phyloP scores from a whole-genome alignment of 176 grass and related monocot species.

The Cenchrus fungigraminus region DNA sequence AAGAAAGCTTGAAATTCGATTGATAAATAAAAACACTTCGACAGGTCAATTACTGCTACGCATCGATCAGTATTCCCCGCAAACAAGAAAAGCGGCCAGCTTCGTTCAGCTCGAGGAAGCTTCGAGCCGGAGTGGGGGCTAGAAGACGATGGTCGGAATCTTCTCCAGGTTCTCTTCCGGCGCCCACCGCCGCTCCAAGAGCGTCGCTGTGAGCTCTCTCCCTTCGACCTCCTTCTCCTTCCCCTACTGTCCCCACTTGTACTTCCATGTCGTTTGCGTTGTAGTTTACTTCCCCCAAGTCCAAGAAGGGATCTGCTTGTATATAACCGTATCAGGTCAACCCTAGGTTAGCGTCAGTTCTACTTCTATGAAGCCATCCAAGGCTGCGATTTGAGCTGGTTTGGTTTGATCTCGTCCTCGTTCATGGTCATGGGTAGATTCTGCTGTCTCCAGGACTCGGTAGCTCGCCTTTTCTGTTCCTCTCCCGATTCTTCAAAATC shows the following conservation, averaged over 20 bases:
- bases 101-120: conserved; percentile 30
- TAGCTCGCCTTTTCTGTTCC: conserved; percentile 27
- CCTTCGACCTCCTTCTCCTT: neutral
- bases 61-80: conserved; percentile 23
- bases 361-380: conserved; percentile 8
- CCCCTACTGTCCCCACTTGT: conserved; percentile 16
- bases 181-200: conserved; percentile 79
- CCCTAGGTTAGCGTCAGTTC: conserved; percentile 16
- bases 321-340: conserved; percentile 31
- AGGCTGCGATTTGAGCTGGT: conserved; percentile 31
- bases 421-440: conserved; percentile 50
- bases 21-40: neutral
- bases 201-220: conserved; percentile 55
- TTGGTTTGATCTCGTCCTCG: conserved; percentile 20
- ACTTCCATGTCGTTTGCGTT: conserved; percentile 29
- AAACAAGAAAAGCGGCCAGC: conserved; percentile 1
- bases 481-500: conserved; percentile 31
- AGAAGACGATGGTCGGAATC: conserved; percentile 73
- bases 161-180: conserved; percentile 69
- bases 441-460: conserved; percentile 40
- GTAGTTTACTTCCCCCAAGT: conserved; percentile 55
- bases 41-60: conserved; percentile 24
- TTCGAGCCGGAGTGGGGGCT: neutral
- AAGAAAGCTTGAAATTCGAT: neutral
- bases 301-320: conserved; percentile 52